Conservation (phyloP, 2,329 filamentous ascomycete species). For the Cephalotrichum gorgonifer region DNA sequence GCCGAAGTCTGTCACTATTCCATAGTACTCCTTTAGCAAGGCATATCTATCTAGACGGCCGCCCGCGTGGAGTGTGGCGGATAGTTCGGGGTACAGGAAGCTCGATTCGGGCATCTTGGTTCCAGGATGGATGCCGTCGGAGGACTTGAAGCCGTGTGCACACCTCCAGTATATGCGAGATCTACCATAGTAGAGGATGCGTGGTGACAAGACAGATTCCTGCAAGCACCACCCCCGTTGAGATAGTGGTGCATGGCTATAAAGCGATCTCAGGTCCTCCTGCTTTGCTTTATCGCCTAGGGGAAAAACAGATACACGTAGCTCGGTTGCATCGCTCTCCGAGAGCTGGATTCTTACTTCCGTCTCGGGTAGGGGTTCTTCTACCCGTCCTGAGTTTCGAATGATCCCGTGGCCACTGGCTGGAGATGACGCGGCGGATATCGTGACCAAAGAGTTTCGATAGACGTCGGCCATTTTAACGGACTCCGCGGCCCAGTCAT, state of each 20-base stretch:
- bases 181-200: background rate
- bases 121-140: background rate
- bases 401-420: background rate
- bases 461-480: background rate
- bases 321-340: too few relatives aligned
- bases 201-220: background rate
- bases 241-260: background rate
- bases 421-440: background rate
- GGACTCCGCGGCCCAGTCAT: background rate
- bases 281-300: too few relatives aligned
- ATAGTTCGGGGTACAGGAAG: background rate
- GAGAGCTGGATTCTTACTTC: too few relatives aligned
- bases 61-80: too few relatives aligned
- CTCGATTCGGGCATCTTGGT: background rate
- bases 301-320: too few relatives aligned
- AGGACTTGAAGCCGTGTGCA: background rate
- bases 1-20: background rate
- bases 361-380: too few relatives aligned
- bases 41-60: background rate
- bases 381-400: too few relatives aligned
- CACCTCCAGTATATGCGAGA: background rate
- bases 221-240: background rate
- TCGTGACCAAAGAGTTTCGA: background rate
- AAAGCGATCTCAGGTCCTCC: background rate
- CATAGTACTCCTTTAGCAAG: background rate